Evolutionary conservation across 2,329 filamentous ascomycete species (phyloP), one percentile per base, ranked within the genome.

Genomic region (Ophiognomonia clavigignenti-juglandacearum): DNA sequence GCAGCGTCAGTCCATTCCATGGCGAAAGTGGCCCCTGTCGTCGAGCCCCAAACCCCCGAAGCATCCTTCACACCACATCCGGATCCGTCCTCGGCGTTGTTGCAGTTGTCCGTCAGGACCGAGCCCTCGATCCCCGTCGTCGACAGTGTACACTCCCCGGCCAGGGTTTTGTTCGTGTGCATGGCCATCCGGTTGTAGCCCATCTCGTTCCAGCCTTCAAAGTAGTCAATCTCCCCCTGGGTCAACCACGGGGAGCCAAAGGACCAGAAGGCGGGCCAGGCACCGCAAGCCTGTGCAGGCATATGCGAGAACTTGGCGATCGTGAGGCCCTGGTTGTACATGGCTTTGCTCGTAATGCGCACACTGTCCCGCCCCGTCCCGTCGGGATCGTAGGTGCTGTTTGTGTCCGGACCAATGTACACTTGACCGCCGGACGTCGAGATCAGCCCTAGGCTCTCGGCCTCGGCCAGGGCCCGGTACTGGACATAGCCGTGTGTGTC

Each of bases 401-500:
- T 43, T n/a, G 20, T 4, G 20, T 50, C 43, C 2, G 41, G 40
- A 7, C 46, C 46, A 11, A 48, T 44, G 18, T 44, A 48, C 6
- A 48, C 14, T 18, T 27, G 27, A 6, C 40, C 41, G 20, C 55
- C 54, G 16, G 62, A 51, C n/a, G 54, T 61, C 19, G 57, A 57
- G 42, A 68, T 57, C 5, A 74, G 58, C 16, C 64, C 65, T 22
- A 67, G 55, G 4, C 45, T 47, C 11, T 58, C 38, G 14, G 73
- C 71, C 16, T 65, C 60, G 2, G 51, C 19, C 44, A 60, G 55
- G 58, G 45, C 61, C 39, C 63, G 60, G 54, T 74, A 90, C 47
- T 71, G 66, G 44, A 88, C 84, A 56, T 75, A 85, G 8, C 85
- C 85, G 45, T 75, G 59, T 39, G 81, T 88, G 8, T 80, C 80